These are phyloP conservation scores for Naganishia randhawae DNA, from an alignment of 768 basidiomycete species.

Conservation along the genomic window DNA sequence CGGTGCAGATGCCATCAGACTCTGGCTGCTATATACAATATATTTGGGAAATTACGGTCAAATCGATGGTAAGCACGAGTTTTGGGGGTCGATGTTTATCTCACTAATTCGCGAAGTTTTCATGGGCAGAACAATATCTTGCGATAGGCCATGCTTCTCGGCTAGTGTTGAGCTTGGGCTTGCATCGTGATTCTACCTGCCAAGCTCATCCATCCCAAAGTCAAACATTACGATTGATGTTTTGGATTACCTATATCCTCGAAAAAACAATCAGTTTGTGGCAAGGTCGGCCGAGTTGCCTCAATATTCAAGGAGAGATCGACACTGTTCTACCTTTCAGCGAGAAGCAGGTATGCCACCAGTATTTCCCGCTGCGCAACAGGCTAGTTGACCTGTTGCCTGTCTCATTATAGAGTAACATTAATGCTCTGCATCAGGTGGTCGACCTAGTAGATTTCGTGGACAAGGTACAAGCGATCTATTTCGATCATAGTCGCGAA, in stretches of 20 bases:
- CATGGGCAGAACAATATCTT: constrained; percentile 12
- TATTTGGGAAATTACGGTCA: constrained; percentile 25
- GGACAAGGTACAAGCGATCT: constrained; percentile 14
- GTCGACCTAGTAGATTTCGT: constrained; percentile 20
- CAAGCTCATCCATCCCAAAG: constrained; percentile 8
- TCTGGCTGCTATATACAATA: constrained; percentile 22
- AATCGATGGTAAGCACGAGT: constrained; percentile 16
- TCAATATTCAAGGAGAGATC: constrained; percentile 12
- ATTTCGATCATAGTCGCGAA: constrained; percentile 15
- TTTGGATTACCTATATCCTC: constrained; percentile 19
- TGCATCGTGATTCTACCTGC: constrained; percentile 17
- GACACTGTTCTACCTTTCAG: constrained; percentile 12
- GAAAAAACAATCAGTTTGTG: constrained; percentile 22
- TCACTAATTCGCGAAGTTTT: not conserved
- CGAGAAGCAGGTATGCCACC: not conserved
- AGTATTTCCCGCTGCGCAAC: not conserved
- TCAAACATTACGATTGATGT: constrained; percentile 4
- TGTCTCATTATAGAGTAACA: not conserved
- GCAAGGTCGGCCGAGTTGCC: constrained; percentile 22
- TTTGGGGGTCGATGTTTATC: not conserved
- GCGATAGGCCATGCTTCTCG: constrained; percentile 23
- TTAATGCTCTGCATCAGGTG: constrained; percentile 7
- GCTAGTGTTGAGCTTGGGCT: constrained; percentile 10
- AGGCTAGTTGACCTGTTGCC: not conserved
- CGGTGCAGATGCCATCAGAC: constrained; percentile 13